These are phyloP conservation scores for Ophiocordyceps robertsii DNA, from an alignment of 2,329 filamentous ascomycete genomes.

Conservation along the genomic window DNA sequence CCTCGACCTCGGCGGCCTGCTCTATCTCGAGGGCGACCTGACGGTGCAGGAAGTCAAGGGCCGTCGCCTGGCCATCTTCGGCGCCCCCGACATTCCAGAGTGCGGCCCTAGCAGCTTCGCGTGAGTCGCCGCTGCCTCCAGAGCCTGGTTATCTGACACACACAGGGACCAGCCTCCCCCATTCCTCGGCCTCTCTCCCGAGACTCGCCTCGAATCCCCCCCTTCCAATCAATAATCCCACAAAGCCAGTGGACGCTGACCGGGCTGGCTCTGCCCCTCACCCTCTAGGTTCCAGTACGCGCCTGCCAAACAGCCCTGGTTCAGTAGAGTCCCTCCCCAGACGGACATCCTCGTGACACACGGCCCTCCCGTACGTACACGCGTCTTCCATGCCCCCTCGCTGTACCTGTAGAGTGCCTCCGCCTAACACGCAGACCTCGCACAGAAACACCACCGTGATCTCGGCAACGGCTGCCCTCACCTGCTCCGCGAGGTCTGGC, in stretches of 20 bases:
- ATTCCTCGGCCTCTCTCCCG: neutral
- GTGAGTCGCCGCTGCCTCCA: constrained; percentile 11
- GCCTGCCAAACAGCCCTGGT: constrained; percentile 54
- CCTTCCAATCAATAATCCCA: neutral
- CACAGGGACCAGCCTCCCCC: neutral
- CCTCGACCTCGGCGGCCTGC: constrained; percentile 53
- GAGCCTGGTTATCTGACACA: too few relatives aligned
- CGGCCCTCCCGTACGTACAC: constrained; percentile 47
- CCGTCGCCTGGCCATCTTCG: constrained; percentile 51
- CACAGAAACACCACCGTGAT: constrained; percentile 52
- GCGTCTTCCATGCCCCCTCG: too few relatives aligned
- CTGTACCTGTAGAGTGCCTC: neutral
- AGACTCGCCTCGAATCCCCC: neutral
- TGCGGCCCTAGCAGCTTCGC: constrained; percentile 61
- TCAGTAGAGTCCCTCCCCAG: constrained; percentile 52
- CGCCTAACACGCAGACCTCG: neutral
- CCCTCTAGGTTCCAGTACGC: constrained; percentile 56
- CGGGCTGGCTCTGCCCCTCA: neutral
- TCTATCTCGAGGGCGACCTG: constrained; percentile 62
- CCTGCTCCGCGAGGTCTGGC: constrained; percentile 59
- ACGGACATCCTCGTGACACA: constrained; percentile 75
- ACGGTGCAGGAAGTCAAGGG: constrained; percentile 49
- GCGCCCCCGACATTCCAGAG: constrained; percentile 65
- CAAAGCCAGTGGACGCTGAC: neutral
- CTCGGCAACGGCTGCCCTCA: constrained; percentile 57